phyloP scores from a whole-genome alignment of 2,329 filamentous ascomycete genomes.

The Penicillium digitatum region DNA sequence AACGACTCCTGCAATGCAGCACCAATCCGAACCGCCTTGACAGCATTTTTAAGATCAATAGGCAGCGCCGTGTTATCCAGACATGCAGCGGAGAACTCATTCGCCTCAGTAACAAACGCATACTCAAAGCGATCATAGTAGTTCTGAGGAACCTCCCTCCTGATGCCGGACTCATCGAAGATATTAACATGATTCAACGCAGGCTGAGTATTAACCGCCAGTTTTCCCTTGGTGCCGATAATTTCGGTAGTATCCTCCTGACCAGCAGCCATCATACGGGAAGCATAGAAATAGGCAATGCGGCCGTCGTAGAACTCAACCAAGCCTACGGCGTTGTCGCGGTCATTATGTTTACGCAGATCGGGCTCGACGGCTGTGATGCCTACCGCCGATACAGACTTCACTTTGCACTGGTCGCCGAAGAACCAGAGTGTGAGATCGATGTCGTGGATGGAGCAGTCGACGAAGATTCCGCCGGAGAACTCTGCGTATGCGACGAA shows the following conservation, averaged over 20 bases:
- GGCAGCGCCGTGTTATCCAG: conserved; percentile 55
- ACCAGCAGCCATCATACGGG: conserved; percentile 64
- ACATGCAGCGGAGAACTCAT: conserved; percentile 59
- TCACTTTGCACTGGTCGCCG: conserved; percentile 52
- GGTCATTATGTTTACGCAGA: conserved; percentile 55
- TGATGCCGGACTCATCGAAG: conserved; percentile 52
- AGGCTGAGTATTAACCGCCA: conserved; percentile 60
- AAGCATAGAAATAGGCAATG: conserved; percentile 62
- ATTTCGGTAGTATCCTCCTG: conserved; percentile 66
- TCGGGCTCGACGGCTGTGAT: conserved; percentile 59
- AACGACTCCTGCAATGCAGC: conserved; percentile 57
- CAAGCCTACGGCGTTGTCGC: conserved; percentile 61
- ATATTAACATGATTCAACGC: conserved; percentile 54
- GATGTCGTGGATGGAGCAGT: conserved; percentile 68
- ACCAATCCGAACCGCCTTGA: conserved; percentile 57
- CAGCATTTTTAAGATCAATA: conserved; percentile 55
- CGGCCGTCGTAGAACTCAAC: conserved; percentile 63
- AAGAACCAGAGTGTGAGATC: conserved; percentile 64
- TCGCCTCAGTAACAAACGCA: conserved; percentile 62
- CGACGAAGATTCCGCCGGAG: conserved; percentile 66
- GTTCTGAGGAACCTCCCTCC: conserved; percentile 57
- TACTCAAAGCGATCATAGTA: conserved; percentile 64
- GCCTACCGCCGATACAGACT: conserved; percentile 54
- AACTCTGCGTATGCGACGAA: conserved; percentile 65
- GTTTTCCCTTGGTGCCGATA: conserved; percentile 62